phyloP scores from a whole-genome alignment of 2,329 filamentous ascomycete species.

The Zalaria sp. region DNA sequence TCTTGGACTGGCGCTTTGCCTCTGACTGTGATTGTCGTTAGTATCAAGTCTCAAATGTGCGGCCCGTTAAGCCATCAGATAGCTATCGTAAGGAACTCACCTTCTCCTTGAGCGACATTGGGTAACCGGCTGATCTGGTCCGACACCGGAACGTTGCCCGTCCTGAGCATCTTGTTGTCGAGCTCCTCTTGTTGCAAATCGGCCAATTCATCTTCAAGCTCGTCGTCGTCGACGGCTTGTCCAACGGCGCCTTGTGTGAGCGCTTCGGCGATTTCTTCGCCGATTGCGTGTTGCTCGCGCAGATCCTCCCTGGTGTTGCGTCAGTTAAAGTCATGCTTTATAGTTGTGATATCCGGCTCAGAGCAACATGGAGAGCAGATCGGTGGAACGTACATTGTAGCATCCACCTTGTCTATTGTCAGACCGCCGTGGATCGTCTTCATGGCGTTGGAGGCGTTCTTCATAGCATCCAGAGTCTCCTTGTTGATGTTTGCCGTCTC shows the following conservation, averaged over 20 bases:
- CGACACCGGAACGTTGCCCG: slow-evolving; percentile 67
- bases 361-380: no score
- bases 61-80: no score
- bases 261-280: slow-evolving; percentile 79
- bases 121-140: slow-evolving; percentile 69
- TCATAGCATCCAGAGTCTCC: slow-evolving; percentile 88
- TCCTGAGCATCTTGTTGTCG: slow-evolving; percentile 87
- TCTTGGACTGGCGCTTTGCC: slow-evolving; percentile 37
- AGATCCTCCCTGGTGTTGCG: slow-evolving; percentile 58
- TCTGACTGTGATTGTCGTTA: slow-evolving; percentile 22
- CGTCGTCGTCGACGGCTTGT: slow-evolving; percentile 68
- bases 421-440: slow-evolving; percentile 81
- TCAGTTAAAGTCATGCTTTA: slow-evolving; percentile 1
- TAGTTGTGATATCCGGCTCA: no score
- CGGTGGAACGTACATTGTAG: slow-evolving; percentile 64
- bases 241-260: slow-evolving; percentile 58
- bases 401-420: slow-evolving; percentile 87
- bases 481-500: slow-evolving; percentile 98
- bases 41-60: slow-evolving; percentile 11
- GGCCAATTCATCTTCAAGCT: slow-evolving; percentile 75
- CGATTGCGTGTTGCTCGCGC: slow-evolving; percentile 81
- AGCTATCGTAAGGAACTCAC: slow-evolving; percentile 39
- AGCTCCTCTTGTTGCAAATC: slow-evolving; percentile 81
- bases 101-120: slow-evolving; percentile 55
- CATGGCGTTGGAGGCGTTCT: slow-evolving; percentile 82